Evolutionary conservation across 768 basidiomycete species (phyloP), one percentile per base, ranked within the genome.

Genomic region (Xanthoconium stramineum): DNA sequence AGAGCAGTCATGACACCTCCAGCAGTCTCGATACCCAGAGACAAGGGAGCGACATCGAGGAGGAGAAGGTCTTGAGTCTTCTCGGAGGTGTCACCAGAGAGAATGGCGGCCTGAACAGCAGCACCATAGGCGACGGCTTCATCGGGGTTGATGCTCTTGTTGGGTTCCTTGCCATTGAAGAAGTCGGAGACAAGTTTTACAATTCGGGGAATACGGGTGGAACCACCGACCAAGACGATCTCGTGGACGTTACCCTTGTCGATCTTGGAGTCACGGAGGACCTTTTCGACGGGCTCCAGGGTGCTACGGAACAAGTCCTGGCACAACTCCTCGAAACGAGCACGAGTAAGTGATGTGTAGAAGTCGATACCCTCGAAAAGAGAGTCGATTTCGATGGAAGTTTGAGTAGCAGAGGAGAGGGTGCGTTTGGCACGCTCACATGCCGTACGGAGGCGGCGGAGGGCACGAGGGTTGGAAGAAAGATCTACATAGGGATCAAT

Each of bases 1-100:
- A 99, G 84, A 76, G 98, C 96, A 62, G 96, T 98, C 93, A 99
- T 98, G 76, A 99, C 98, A 69, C 97, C 97, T 63, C 97, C 95
- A 60, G 98, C 92, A 12, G 96, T 98, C 77, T 97, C 94, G 52
- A 94, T 94, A 78, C 85, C 85, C 62, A 99, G 90, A 1, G 96
- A 99, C 1, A 98, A 82, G 33, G 94, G 94, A n/a, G 94, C 96
- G 40, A 96, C 94, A 63, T 96, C 94, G 37, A 95, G 83, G 51
- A 99, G 85, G 0, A 98, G 80, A 61, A 98, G 94, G 68, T 98
- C 95, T 24, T 24, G 24, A 4, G 24, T 24, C 24, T 24, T 24
- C 4, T 24, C 24, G 37, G 91, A 97, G 55, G 98, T 94, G 66
- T 94, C 91, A 44, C 97, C 97, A 56, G 95, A 89, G 45, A 99